phyloP scores from a whole-genome alignment of 257 asterid genomes.

The Solanum sejunctum region DNA sequence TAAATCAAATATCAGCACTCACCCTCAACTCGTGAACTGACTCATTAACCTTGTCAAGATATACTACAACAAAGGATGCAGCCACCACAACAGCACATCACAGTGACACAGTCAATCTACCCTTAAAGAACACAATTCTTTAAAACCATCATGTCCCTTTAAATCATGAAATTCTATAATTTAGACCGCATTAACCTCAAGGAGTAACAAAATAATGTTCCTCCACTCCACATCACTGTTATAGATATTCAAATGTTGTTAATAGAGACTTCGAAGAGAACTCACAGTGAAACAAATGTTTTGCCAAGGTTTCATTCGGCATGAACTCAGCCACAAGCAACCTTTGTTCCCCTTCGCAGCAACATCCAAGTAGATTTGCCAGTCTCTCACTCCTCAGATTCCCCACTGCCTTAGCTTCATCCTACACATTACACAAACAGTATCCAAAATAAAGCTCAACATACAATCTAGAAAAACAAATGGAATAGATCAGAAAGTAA shows the following conservation, averaged over 20 bases:
- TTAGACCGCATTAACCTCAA: background rate
- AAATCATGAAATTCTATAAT: background rate
- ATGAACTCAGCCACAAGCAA: constrained; percentile 38
- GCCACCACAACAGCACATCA: background rate
- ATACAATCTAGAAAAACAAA: background rate
- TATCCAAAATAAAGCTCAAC: background rate
- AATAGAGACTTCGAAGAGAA: background rate
- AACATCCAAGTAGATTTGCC: constrained; percentile 35
- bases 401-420: constrained; percentile 35
- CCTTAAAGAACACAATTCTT: background rate
- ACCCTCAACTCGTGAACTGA: background rate
- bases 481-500: background rate
- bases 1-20: background rate
- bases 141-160: background rate
- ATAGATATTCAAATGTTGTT: background rate
- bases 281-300: constrained; percentile 45
- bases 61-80: background rate
- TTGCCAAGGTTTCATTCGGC: constrained; percentile 43
- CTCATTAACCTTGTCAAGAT: background rate
- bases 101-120: background rate
- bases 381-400: constrained; percentile 29
- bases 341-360: constrained; percentile 35
- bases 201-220: background rate
- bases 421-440: constrained; percentile 8
- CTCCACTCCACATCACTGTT: background rate